Evolutionary conservation across 164 flowering plant species (phyloP).

Genomic region (Cinnamomum chago): DNA sequence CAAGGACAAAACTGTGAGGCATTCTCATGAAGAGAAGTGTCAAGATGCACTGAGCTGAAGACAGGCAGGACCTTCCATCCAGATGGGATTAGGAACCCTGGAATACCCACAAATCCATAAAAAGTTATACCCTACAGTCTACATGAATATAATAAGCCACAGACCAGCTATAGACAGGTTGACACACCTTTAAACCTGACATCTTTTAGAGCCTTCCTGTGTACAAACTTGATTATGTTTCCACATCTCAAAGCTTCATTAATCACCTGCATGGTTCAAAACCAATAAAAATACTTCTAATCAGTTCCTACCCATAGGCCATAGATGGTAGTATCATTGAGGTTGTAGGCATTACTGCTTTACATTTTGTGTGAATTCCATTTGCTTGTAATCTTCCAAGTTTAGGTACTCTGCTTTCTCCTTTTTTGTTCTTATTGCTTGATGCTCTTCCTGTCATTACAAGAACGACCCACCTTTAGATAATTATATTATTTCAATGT

Average conservation of each 20-base stretch:
- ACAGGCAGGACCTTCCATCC: conserved; percentile 83
- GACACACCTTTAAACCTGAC: conserved; percentile 62
- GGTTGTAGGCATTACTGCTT: neutral
- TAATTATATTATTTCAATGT: neutral
- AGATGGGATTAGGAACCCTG: conserved; percentile 53
- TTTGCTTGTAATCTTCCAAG: conserved; percentile 68
- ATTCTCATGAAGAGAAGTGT: conserved; percentile 55
- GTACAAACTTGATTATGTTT: conserved; percentile 74
- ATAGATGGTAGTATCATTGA: neutral
- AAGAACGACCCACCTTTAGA: neutral
- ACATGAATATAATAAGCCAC: neutral
- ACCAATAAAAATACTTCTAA: neutral
- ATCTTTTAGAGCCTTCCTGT: conserved; percentile 63
- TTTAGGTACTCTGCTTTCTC: conserved; percentile 38
- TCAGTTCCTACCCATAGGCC: neutral
- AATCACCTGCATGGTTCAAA: conserved; percentile 41
- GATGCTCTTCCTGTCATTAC: conserved; percentile 59
- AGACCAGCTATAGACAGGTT: neutral
- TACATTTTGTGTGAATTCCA: conserved; percentile 63
- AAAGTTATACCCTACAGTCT: neutral
- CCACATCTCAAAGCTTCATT: conserved; percentile 73
- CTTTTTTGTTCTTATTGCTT: conserved; percentile 41
- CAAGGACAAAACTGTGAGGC: conserved; percentile 60
- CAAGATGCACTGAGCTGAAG: conserved; percentile 46
- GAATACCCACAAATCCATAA: neutral